These are phyloP conservation scores for Limnomonas spitsbergensis DNA, from an alignment of 139 green algal species.

Conservation along the genomic window DNA sequence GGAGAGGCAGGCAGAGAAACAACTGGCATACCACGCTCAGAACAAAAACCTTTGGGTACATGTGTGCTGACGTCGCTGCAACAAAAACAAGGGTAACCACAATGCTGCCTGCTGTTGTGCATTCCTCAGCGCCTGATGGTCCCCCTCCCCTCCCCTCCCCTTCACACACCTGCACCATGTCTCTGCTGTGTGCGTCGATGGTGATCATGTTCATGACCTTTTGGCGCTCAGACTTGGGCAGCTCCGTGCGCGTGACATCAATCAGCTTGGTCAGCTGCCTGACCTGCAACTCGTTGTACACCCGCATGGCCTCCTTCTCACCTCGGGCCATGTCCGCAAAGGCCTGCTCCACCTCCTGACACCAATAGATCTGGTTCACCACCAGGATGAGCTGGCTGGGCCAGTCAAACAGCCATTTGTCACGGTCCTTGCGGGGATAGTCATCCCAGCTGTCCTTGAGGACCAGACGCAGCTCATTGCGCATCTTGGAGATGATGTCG, in stretches of 20 bases:
- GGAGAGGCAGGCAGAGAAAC: too few species aligned
- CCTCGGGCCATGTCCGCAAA: constrained; percentile 59
- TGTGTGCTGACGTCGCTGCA: too few species aligned
- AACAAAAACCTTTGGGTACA: too few species aligned
- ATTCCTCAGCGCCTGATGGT: too few species aligned
- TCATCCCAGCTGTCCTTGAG: constrained; percentile 61
- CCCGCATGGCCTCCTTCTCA: constrained; percentile 64
- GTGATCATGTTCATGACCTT: constrained; percentile 87
- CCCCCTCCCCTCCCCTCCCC: too few species aligned
- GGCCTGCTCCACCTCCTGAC: constrained; percentile 78
- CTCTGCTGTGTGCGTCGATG: constrained; percentile 78
- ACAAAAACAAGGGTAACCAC: too few species aligned
- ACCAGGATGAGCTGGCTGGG: constrained; percentile 83
- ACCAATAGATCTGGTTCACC: constrained; percentile 91
- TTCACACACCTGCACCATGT: constrained; percentile 52
- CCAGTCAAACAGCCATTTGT: constrained; percentile 87
- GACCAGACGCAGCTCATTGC: constrained; percentile 72
- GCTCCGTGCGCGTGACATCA: constrained; percentile 66
- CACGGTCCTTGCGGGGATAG: constrained; percentile 70
- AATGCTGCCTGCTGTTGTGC: too few species aligned
- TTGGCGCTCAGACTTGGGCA: constrained; percentile 60
- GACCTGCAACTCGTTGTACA: constrained; percentile 84
- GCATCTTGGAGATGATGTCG: constrained; percentile 80
- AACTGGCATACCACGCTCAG: too few species aligned
- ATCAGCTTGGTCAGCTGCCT: constrained; percentile 82